These are phyloP conservation scores for Suillus sp. DNA, from an alignment of 768 basidiomycete species.

Conservation along the genomic window DNA sequence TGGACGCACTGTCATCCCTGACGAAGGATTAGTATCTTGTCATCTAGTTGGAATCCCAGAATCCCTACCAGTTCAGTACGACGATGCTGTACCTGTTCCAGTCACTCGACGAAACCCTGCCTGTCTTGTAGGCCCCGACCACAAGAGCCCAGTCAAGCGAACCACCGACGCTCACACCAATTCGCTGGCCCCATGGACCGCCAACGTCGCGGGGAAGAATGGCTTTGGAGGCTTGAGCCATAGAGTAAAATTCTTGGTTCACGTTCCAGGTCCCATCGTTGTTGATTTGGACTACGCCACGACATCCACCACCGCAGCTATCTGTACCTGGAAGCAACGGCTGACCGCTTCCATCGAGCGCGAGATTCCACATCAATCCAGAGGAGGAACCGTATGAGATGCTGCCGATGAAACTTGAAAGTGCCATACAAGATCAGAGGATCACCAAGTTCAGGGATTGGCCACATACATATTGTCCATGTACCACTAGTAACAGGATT, in stretches of 20 bases:
- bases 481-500: constrained; percentile 52
- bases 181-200: constrained; percentile 69
- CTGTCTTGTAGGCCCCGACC: constrained; percentile 69
- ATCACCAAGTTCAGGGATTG: constrained; percentile 17
- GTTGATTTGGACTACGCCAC: constrained; percentile 68
- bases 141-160: constrained; percentile 55
- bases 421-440: constrained; percentile 7
- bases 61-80: constrained; percentile 63
- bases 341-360: constrained; percentile 60
- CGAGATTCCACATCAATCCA: constrained; percentile 78
- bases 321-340: constrained; percentile 65
- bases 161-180: constrained; percentile 65
- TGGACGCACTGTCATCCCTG: constrained; percentile 52
- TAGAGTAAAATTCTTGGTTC: constrained; percentile 78
- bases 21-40: constrained; percentile 3
- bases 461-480: constrained; percentile 61
- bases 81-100: constrained; percentile 71
- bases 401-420: constrained; percentile 42
- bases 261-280: constrained; percentile 60
- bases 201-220: constrained; percentile 66
- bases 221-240: constrained; percentile 77
- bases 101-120: constrained; percentile 52
- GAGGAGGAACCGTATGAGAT: constrained; percentile 36
- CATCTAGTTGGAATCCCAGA: background rate
- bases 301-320: constrained; percentile 68